Evolutionary conservation across 352 stramenopile genomes (phyloP).

Genomic region (Phytophthora cactorum): DNA sequence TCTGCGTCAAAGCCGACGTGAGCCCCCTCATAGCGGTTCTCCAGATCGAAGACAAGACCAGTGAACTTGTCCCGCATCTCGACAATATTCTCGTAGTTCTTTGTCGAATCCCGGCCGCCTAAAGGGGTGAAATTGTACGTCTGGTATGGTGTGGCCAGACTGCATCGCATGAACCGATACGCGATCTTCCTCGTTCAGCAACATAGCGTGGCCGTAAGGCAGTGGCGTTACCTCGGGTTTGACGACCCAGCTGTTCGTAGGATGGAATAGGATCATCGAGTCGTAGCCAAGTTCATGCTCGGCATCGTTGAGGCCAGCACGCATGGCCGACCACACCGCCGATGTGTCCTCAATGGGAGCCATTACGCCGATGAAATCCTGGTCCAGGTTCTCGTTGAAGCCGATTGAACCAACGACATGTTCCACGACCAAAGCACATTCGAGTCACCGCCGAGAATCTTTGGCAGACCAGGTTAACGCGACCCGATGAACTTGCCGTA

Average conservation of each 20-base stretch:
- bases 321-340: background rate
- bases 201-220: background rate
- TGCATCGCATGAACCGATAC: background rate
- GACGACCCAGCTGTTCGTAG: background rate
- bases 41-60: background rate
- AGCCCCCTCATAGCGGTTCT: background rate
- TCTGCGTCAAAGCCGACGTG: background rate
- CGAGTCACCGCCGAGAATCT: background rate
- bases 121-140: background rate
- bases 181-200: background rate
- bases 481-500: background rate
- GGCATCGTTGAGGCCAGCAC: background rate
- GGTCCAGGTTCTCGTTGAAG: background rate
- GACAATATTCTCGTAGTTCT: background rate
- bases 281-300: background rate
- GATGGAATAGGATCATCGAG: background rate
- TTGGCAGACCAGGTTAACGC: constrained; percentile 1
- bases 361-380: background rate
- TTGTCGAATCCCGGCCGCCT: background rate
- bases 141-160: background rate
- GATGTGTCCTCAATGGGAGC: background rate
- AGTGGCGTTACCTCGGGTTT: background rate
- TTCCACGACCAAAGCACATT: constrained; percentile 2
- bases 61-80: background rate
- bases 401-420: background rate